Percentiles rank a stretch among this genome's conserved stretches.
These are phyloP conservation scores for Daldinia decipiens DNA, from an alignment of 495 filamentous ascomycete genomes.

Conservation along the genomic window DNA sequence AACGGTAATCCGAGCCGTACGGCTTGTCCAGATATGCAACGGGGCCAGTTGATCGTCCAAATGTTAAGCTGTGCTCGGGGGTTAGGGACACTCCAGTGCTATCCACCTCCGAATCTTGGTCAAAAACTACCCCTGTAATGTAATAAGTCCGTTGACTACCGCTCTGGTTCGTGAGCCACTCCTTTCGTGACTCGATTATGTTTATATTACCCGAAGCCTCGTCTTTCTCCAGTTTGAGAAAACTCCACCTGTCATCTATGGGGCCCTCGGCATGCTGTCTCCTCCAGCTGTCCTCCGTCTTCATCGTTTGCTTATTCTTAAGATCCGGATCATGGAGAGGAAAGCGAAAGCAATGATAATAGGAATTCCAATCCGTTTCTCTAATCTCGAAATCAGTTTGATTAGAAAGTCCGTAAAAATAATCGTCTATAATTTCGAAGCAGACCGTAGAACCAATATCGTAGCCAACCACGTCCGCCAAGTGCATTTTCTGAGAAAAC, in stretches of 20 bases:
- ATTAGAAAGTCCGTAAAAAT: conserved; percentile 79
- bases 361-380: conserved; percentile 74
- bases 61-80: background rate
- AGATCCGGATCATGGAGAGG: conserved; percentile 55
- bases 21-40: conserved; percentile 46
- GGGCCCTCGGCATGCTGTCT: conserved; percentile 77
- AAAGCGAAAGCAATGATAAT: conserved; percentile 74
- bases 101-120: conserved; percentile 32
- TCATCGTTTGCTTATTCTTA: conserved; percentile 46
- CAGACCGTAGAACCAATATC: conserved; percentile 75
- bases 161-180: conserved; percentile 71
- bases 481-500: conserved; percentile 54
- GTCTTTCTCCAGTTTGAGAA: conserved; percentile 70
- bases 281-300: conserved; percentile 66
- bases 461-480: conserved; percentile 65
- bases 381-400: conserved; percentile 70
- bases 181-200: conserved; percentile 76
- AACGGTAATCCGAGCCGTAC: conserved; percentile 51
- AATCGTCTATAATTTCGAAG: conserved; percentile 75
- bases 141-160: conserved; percentile 76
- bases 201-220: conserved; percentile 67
- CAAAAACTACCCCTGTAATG: conserved; percentile 65
- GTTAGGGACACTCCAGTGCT: background rate
- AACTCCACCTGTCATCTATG: conserved; percentile 80
- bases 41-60: background rate